Evolutionary conservation across 2,329 filamentous ascomycete genomes (phyloP).

Genomic region (Nannizziopsis arthrosporioides): DNA sequence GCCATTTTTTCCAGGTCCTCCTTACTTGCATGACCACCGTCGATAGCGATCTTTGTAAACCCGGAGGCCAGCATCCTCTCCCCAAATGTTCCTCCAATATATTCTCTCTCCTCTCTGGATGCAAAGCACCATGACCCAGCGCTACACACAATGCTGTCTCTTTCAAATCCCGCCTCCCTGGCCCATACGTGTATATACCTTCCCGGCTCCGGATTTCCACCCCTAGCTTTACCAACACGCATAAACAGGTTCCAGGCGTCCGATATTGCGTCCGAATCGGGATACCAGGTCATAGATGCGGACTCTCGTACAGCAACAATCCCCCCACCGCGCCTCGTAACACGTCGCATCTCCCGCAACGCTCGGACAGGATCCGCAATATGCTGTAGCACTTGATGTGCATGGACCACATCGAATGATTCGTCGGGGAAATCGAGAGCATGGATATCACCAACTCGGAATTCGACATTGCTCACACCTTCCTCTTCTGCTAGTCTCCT

Average conservation of each 20-base stretch:
- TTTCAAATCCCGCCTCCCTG: conserved; percentile 24
- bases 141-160: conserved; percentile 19
- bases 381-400: conserved; percentile 49
- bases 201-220: conserved; percentile 10
- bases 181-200: conserved; percentile 27
- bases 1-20: conserved; percentile 26
- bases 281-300: conserved; percentile 26
- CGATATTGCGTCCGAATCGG: conserved; percentile 13
- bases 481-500: conserved; percentile 20
- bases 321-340: conserved; percentile 41
- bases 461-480: conserved; percentile 27
- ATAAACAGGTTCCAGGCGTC: conserved; percentile 1
- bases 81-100: conserved; percentile 29
- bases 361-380: conserved; percentile 41
- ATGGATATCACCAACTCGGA: conserved; percentile 32
- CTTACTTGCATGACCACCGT: conserved; percentile 23
- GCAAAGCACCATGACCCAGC: conserved; percentile 30
- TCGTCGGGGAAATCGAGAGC: conserved; percentile 35
- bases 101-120: conserved; percentile 22
- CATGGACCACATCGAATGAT: conserved; percentile 49
- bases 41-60: conserved; percentile 22
- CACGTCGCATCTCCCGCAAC: conserved; percentile 44
- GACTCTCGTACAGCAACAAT: conserved; percentile 41
- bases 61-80: conserved; percentile 22
- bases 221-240: not conserved